Conservation (phyloP, 257 asterid genomes). For the Solanum peruvianum region DNA sequence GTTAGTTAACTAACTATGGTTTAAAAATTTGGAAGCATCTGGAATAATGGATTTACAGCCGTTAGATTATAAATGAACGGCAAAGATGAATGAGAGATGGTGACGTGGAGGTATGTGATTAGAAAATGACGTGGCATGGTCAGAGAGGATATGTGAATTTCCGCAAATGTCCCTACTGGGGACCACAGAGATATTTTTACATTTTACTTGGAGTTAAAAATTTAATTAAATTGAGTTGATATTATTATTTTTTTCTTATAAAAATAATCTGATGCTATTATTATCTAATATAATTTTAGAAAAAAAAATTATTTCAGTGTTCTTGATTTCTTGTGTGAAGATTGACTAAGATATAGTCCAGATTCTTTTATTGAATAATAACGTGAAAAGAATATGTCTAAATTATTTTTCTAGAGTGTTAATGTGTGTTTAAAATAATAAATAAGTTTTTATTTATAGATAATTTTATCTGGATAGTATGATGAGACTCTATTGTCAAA, state of each 20-base stretch:
- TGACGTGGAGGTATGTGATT: constrained; percentile 42
- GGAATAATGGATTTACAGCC: constrained; percentile 25
- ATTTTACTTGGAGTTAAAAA: background rate
- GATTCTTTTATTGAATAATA: background rate
- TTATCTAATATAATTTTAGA: no score
- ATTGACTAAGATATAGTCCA: background rate
- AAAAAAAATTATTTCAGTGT: no score
- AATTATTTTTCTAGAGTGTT: background rate
- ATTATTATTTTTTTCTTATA: no score
- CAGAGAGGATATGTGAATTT: background rate
- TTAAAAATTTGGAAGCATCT: constrained; percentile 25
- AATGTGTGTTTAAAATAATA: background rate
- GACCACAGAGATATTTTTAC: background rate
- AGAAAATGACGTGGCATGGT: constrained; percentile 36
- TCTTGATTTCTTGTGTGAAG: no score
- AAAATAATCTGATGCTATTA: no score
- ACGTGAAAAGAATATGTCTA: background rate
- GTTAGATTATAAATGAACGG: constrained; percentile 12
- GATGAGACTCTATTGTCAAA: background rate
- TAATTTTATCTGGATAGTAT: no score
- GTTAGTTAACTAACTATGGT: background rate
- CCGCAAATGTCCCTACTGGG: background rate
- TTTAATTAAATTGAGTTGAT: background rate
- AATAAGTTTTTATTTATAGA: background rate
- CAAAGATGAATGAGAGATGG: background rate